A percentile compares a stretch with the other conserved stretches of the same genome.
Evolutionary conservation across 805 yeast genomes (phyloP).

Genomic region (Saccharomycopsis oosterbeekiorum): DNA sequence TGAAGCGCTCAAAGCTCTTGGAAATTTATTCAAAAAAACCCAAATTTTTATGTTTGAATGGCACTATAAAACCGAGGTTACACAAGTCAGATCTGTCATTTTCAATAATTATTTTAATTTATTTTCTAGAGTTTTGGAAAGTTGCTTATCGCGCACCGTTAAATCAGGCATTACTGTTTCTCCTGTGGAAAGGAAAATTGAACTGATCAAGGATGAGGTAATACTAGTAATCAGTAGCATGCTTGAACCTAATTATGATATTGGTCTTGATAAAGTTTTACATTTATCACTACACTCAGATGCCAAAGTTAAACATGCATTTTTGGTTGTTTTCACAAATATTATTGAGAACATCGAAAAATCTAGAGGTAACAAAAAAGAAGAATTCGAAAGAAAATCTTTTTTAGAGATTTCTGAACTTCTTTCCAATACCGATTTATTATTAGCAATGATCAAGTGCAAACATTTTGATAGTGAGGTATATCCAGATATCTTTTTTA

Average conservation of each 20-base stretch:
- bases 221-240: constrained; percentile 59
- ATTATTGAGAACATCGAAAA: constrained; percentile 34
- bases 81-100: constrained; percentile 29
- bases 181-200: constrained; percentile 40
- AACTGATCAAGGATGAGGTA: constrained; percentile 50
- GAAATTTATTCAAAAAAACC: constrained; percentile 10
- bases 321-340: constrained; percentile 67
- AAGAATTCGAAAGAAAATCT: constrained; percentile 23
- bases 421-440: constrained; percentile 32
- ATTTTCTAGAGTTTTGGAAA: constrained; percentile 37
- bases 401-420: constrained; percentile 23
- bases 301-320: constrained; percentile 54
- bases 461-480: constrained; percentile 10
- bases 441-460: constrained; percentile 29
- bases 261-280: constrained; percentile 65
- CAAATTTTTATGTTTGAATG: constrained; percentile 12
- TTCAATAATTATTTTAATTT: constrained; percentile 39
- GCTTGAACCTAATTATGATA: constrained; percentile 62
- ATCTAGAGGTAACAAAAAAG: constrained; percentile 17
- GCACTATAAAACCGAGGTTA: constrained; percentile 9
- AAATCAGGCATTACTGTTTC: constrained; percentile 12
- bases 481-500: constrained; percentile 7
- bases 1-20: constrained; percentile 14
- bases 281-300: constrained; percentile 73
- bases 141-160: constrained; percentile 22